These are phyloP conservation scores for Musa acuminata DNA, from an alignment of 176 grass and related monocot species.

Conservation along the genomic window DNA sequence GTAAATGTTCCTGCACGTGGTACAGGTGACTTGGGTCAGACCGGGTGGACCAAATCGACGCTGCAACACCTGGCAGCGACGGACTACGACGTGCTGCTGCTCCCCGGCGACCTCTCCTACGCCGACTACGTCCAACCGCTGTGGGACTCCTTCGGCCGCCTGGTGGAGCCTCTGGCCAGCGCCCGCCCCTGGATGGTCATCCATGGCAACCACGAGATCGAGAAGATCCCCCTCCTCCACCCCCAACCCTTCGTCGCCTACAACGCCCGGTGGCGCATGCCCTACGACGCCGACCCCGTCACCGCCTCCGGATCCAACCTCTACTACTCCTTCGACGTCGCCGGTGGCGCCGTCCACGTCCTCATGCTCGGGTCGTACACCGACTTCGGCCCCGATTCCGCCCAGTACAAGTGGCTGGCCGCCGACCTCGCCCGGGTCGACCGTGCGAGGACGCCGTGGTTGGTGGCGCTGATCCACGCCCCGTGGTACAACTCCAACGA, in stretches of 20 bases:
- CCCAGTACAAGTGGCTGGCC: conserved; percentile 49
- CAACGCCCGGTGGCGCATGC: conserved; percentile 71
- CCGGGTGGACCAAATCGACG: conserved; percentile 43
- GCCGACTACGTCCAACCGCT: conserved; percentile 28
- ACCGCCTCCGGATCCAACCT: conserved; percentile 32
- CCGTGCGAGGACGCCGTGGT: conserved; percentile 38
- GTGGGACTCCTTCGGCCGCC: conserved; percentile 64
- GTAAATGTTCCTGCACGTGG: neutral
- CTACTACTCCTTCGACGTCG: conserved; percentile 65
- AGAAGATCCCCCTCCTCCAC: conserved; percentile 28
- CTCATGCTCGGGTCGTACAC: conserved; percentile 64
- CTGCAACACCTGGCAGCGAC: conserved; percentile 40
- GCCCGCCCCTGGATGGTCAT: conserved; percentile 75
- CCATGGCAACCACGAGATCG: conserved; percentile 64
- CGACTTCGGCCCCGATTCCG: conserved; percentile 26
- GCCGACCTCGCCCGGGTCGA: conserved; percentile 44
- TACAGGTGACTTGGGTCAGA: conserved; percentile 59
- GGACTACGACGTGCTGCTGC: conserved; percentile 48
- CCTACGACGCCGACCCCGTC: conserved; percentile 12
- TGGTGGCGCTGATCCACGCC: conserved; percentile 56
- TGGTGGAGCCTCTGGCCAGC: conserved; percentile 74
- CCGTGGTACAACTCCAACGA: conserved; percentile 77
- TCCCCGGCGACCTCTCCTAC: conserved; percentile 69
- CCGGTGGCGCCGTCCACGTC: conserved; percentile 47
- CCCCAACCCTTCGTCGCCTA: conserved; percentile 38